phyloP scores from a whole-genome alignment of 176 grass and related monocot genomes.

The Eleusine indica region DNA sequence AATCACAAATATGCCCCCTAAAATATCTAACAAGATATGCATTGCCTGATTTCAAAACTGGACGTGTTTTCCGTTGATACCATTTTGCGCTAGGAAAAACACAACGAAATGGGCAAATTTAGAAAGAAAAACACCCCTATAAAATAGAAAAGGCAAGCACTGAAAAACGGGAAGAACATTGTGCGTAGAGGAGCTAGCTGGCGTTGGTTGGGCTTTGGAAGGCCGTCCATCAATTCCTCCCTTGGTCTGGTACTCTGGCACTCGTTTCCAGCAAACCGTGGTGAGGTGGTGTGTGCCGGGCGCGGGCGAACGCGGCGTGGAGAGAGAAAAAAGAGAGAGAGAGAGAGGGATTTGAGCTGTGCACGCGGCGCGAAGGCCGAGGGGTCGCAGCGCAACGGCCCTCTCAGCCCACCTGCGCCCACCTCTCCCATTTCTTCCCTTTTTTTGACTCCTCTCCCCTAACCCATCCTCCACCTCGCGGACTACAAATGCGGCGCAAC shows the following conservation, averaged over 20 bases:
- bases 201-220: neutral
- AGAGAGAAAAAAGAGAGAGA: neutral
- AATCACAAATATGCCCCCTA: too few relatives aligned
- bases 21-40: too few relatives aligned
- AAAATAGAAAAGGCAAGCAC: neutral
- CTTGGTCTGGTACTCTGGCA: neutral
- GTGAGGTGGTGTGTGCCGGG: neutral
- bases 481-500: conserved; percentile 61
- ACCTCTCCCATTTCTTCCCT: neutral
- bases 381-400: conserved; percentile 15
- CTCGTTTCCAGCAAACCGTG: neutral
- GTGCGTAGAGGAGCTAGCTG: neutral
- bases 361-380: conserved; percentile 27
- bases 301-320: neutral
- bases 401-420: conserved; percentile 4
- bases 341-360: neutral
- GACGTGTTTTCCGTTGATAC: too few relatives aligned
- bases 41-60: too few relatives aligned
- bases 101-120: neutral
- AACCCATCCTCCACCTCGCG: neutral
- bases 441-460: neutral
- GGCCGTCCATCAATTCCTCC: neutral
- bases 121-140: neutral
- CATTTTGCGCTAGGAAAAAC: neutral
- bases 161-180: neutral